Base-by-base conservation (phyloP, 1,284 basidiomycete species). In the Microbotryum violaceum region DNA sequence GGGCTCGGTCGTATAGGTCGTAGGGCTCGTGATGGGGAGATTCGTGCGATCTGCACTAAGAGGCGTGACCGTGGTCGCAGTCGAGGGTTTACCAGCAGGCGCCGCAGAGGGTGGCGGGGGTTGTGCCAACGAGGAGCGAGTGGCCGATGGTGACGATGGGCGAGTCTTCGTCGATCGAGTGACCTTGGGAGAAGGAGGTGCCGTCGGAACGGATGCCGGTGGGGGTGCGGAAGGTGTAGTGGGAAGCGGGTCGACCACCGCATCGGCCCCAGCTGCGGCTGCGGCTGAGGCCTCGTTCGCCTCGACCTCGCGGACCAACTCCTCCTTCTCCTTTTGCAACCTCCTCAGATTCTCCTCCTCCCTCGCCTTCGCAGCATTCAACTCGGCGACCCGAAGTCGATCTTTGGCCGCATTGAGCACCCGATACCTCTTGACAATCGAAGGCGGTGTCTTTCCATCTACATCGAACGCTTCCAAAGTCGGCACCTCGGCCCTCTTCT, bases 331-430 rank as follows among this genome's bases (percentile, higher is more conserved):
- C 57, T 65, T 60, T 46, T 68, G 64, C 21, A 49, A 49, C 18
- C 56, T 55, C 8, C 67, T 62, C 10, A 58, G 47, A n/a, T 64
- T 58, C 57, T 66, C 64, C 33, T 63, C 58, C 29, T 62, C 60
- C 2, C 62, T 44, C 8, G 67, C 64, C 42, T 66, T 59, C 2
- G 64, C 58, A 2, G 64, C 67, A 9, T 62, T 47, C 46, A 62
- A 60, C 54, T 64, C 64, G 25, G 67, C 64, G 20, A 62, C 55
- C 25, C 54, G 56, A 14, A 68, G 27, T 21, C 62, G 52, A 31
- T 62, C 58, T 44, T 64, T 68, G 60, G 37, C 37, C 16, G 37
- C 37, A 18, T 42, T 42, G 12, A 42, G 37, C 14, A 42, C 16
- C 16, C 37, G 37, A 42, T 42, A 42, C 37, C 37, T 42, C 37